Base-by-base conservation (phyloP, 495 filamentous ascomycete genomes). In the Aspergillus steynii region DNA sequence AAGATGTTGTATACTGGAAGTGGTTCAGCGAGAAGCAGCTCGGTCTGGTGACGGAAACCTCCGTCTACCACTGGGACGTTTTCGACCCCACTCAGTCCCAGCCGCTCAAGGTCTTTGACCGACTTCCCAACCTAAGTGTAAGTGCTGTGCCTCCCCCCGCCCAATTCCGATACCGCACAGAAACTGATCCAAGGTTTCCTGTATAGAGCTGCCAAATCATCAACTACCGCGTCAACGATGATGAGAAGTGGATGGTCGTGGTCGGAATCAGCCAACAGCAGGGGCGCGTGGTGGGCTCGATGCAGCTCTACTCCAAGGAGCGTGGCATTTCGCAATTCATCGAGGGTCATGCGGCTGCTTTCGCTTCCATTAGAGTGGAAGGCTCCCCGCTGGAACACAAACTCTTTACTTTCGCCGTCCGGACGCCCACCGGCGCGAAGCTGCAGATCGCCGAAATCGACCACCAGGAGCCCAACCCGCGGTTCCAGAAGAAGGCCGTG, bases 1-100 rank as follows among this genome's bases (percentile, higher is more conserved):
- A 98, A 75, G 96, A 98, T 78, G 90, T 99, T 57, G 86, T 90
- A 14, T 99, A 95, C 83, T 99, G 95, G 95, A 97, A 97, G 78
- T 99, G 96, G 96, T 90, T 94, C 78, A 96, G 89, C 77, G 88
- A 94, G 65, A 89, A 82, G 53, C 88, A 85, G 56, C 74, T 99
- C 53, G 95, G 95, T 57, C 73, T 99, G 72, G 90, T 99, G 45
- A 97, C 94, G 42, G 92, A 96, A 31, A 88, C 78, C 64, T 83
- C 89, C 27, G 91, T 99, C 56, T 99, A 92, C 77, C 95, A 98
- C 80, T 99, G 95, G 95, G 92, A 98, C 73, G 90, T 97, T 60
- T 91, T 92, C 66, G 91, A 96, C 67, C 79, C 85, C 31, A 81
- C 84, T 62, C 88, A 96, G 74, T 77, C 84, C 50, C 81, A 87